Conservation (phyloP, 768 basidiomycete genomes). For the Boletales sp. region DNA sequence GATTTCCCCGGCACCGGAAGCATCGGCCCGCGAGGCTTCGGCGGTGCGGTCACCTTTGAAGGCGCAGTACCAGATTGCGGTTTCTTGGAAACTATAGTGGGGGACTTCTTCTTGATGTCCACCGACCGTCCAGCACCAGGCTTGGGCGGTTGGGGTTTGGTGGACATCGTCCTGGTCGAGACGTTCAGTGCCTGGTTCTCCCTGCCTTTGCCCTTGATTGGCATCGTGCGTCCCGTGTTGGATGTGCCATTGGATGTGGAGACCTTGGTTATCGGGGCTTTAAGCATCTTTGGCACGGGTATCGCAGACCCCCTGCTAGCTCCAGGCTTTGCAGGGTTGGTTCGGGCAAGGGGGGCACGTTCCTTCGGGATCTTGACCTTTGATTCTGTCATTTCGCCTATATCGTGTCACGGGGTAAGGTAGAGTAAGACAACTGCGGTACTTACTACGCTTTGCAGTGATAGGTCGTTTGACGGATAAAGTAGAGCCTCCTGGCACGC, state of each 20-base stretch:
- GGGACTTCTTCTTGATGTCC: background rate
- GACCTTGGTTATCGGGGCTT: too few relatives aligned
- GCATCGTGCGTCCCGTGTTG: background rate
- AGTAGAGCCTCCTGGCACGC: too few relatives aligned
- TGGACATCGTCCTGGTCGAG: slow-evolving; percentile 2
- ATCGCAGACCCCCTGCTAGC: slow-evolving; percentile 8
- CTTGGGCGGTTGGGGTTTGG: background rate
- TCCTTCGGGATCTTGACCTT: background rate
- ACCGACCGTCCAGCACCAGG: background rate
- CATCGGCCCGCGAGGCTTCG: slow-evolving; percentile 9
- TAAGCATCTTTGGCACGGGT: background rate
- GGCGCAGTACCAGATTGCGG: slow-evolving; percentile 3
- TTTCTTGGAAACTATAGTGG: slow-evolving; percentile 4
- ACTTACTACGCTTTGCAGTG: too few relatives aligned
- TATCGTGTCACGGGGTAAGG: background rate
- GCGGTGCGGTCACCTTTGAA: slow-evolving; percentile 2
- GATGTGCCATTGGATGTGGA: too few relatives aligned
- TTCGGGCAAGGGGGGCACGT: background rate
- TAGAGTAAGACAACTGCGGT: too few relatives aligned
- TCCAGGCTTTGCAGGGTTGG: slow-evolving; percentile 3
- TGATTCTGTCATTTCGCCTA: slow-evolving; percentile 1
- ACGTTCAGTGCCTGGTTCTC: slow-evolving; percentile 12
- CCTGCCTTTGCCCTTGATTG: slow-evolving; percentile 5
- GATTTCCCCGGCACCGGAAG: slow-evolving; percentile 9
- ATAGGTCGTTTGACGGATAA: too few relatives aligned